Evolutionary conservation across 495 filamentous ascomycete species (phyloP).

Genomic region (Schizothecium vesticola): DNA sequence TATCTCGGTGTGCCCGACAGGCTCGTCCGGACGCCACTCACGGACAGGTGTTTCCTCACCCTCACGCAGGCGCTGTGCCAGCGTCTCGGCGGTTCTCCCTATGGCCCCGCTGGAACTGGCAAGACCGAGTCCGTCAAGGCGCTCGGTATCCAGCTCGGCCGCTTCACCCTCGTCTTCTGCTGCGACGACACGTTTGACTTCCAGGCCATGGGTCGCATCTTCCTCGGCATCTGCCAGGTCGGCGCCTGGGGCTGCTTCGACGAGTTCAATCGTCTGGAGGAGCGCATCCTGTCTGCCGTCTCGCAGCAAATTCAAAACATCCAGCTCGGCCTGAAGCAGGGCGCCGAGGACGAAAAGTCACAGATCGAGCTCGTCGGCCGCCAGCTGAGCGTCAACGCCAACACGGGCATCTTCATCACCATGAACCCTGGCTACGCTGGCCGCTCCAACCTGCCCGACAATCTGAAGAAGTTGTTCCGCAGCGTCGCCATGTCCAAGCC

Average conservation of each 20-base stretch:
- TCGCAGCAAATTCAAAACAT: constrained; percentile 99
- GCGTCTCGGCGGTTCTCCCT: constrained; percentile 91
- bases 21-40: constrained; percentile 91
- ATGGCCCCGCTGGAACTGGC: constrained; percentile 96
- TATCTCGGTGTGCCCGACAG: constrained; percentile 94
- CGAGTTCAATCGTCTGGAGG: constrained; percentile 97
- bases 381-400: constrained; percentile 76
- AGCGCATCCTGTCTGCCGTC: constrained; percentile 93
- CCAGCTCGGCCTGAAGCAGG: constrained; percentile 84
- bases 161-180: constrained; percentile 97
- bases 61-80: constrained; percentile 94
- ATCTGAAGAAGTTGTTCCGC: constrained; percentile 97
- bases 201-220: constrained; percentile 98
- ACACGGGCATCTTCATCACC: constrained; percentile 98
- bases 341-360: constrained; percentile 66
- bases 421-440: constrained; percentile 99
- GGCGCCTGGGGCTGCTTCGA: constrained; percentile 99
- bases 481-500: constrained; percentile 99
- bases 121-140: constrained; percentile 99
- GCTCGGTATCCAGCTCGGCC: constrained; percentile 88
- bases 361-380: constrained; percentile 92
- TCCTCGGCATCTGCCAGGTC: constrained; percentile 98
- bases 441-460: constrained; percentile 94
- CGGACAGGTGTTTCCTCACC: constrained; percentile 96
- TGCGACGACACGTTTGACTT: constrained; percentile 99